Evolutionary conservation across 75 land plant genomes (phyloP).

Genomic region (Picea sitchensis): DNA sequence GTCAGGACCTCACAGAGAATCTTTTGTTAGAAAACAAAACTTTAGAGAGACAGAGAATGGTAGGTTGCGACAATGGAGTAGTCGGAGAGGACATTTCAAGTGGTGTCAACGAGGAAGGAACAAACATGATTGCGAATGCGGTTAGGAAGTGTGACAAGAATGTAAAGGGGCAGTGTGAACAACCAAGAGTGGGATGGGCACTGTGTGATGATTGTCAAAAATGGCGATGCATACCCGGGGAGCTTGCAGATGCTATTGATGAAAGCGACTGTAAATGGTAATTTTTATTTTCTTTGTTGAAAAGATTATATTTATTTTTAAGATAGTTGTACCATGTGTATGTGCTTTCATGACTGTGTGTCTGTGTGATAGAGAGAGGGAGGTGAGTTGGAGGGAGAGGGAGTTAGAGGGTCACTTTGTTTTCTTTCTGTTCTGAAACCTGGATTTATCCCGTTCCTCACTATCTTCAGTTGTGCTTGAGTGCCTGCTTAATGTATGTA

Average conservation of each 20-base stretch:
- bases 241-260: conserved; percentile 61
- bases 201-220: conserved; percentile 82
- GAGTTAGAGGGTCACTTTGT: too few relatives aligned
- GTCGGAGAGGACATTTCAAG: not conserved
- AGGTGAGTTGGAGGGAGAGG: too few relatives aligned
- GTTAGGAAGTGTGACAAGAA: not conserved
- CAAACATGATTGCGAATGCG: not conserved
- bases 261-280: conserved; percentile 72
- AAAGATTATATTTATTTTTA: too few relatives aligned
- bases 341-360: too few relatives aligned
- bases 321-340: too few relatives aligned
- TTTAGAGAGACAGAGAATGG: not conserved
- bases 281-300: conserved; percentile 3
- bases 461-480: too few relatives aligned
- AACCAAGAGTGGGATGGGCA: conserved; percentile 64
- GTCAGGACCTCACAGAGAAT: not conserved
- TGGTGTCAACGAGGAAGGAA: not conserved
- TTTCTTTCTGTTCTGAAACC: too few relatives aligned
- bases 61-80: not conserved
- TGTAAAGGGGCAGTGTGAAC: not conserved
- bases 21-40: not conserved
- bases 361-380: too few relatives aligned
- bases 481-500: too few relatives aligned
- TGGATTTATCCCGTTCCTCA: too few relatives aligned
- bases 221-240: conserved; percentile 79